Base-by-base conservation (phyloP, 2,329 filamentous ascomycete species). In the Penicillium sp. region DNA sequence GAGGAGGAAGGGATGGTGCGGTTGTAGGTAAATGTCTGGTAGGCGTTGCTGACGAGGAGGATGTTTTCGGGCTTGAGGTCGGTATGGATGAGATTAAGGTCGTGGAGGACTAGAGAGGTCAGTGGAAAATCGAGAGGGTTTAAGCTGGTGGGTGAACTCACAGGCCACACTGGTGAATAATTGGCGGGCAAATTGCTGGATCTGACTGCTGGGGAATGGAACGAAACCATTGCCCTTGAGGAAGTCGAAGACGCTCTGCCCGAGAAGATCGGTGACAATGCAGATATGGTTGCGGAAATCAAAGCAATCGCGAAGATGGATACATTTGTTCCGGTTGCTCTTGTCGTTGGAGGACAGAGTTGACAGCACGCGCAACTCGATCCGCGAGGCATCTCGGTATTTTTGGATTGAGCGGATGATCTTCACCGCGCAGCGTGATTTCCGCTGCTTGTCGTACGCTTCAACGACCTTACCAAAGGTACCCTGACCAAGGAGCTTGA, bases 391-490 rank as follows among this genome's bases (percentile, higher is more conserved):
- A 75, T 99, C 94, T 40, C 94, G 88, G 69, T 99, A 99, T 71
- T 99, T 99, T 68, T 96, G 94, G 10, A 99, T 94, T 1, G 94
- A 97, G 62, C 94, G 88, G 60, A 99, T 97, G 71, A 99, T 96
- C 74, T 99, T 99, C 73, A 99, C 91, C 27, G 94, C 94, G 61
- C 96, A 95, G 69, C 92, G 90, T 61, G 82, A 82, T 54, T 87
- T 87, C 57, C 86, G 86, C 64, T 84, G 83, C 54, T 84, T 84
- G 69, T 99, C 94, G 62, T 84, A 87, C 46, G 94, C 94, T 72
- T 97, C 89, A 15, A 99, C 94, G 13, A 99, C 94, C 73, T 99
- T 99, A 68, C 94, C 94, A 69, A 99, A 99, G 0, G 94, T 99
- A 58, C 94, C 94, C 75, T 99, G 94, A 18, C 94, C 94, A 10